phyloP scores from a whole-genome alignment of 306 rosid species.

The Heteromeles arbutifolia region DNA sequence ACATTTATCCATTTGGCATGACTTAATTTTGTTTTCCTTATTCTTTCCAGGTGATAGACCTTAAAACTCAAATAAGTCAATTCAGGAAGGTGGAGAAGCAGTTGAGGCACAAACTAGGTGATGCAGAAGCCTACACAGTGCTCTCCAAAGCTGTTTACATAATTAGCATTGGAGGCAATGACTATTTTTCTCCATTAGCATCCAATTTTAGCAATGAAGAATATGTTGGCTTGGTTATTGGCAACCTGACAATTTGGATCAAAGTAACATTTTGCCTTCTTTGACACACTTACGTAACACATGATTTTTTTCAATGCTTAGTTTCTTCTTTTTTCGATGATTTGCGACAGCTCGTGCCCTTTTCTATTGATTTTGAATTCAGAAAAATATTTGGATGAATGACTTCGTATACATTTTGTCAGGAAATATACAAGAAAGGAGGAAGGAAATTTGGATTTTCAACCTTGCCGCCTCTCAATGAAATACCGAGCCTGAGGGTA shows the following conservation, averaged over 20 bases:
- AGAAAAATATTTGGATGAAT: too few species aligned
- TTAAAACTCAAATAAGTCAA: slow-evolving; percentile 32
- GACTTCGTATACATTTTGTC: background rate
- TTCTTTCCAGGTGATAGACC: slow-evolving; percentile 30
- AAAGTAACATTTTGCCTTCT: slow-evolving; percentile 7
- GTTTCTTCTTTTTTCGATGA: background rate
- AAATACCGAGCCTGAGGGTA: slow-evolving; percentile 24
- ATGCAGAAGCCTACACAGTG: slow-evolving; percentile 16
- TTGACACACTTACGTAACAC: too few species aligned
- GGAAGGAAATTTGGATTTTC: slow-evolving; percentile 39
- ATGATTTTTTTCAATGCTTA: background rate
- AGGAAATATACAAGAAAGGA: slow-evolving; percentile 30
- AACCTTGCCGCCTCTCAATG: slow-evolving; percentile 1
- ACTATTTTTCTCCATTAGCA: background rate
- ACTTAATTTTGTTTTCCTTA: background rate
- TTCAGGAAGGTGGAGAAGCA: slow-evolving; percentile 29
- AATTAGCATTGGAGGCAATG: slow-evolving; percentile 14
- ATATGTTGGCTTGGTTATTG: slow-evolving; percentile 26
- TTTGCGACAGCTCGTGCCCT: too few species aligned
- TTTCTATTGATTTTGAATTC: too few species aligned
- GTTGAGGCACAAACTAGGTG: slow-evolving; percentile 29
- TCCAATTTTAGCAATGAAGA: slow-evolving; percentile 4
- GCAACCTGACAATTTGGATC: slow-evolving; percentile 28
- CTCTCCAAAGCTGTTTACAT: slow-evolving; percentile 44
- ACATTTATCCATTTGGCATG: background rate